Conservation (phyloP, 1,284 basidiomycete species). For the Fomitopsis betulina region DNA sequence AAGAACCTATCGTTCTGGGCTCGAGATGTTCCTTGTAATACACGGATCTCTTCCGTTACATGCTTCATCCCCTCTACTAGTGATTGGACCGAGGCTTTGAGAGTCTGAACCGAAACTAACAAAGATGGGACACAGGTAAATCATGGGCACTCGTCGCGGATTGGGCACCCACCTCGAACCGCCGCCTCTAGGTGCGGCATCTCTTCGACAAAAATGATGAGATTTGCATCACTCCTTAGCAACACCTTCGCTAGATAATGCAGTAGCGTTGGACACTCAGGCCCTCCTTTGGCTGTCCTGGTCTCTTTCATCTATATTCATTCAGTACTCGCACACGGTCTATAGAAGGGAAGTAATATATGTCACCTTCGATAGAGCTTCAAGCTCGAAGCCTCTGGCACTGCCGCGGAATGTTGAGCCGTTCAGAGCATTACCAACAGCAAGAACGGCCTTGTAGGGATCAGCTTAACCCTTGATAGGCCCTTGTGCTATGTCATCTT, state of each 20-base stretch:
- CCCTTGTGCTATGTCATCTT: constrained; percentile 8
- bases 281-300: constrained; percentile 62
- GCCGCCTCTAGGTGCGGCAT: constrained; percentile 80
- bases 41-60: constrained; percentile 52
- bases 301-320: constrained; percentile 73
- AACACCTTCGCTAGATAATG: constrained; percentile 82
- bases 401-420: constrained; percentile 78
- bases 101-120: constrained; percentile 66
- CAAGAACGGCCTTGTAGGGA: constrained; percentile 54
- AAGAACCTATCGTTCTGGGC: constrained; percentile 57
- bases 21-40: constrained; percentile 31
- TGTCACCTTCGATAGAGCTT: constrained; percentile 73
- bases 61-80: constrained; percentile 56
- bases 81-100: constrained; percentile 54
- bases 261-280: constrained; percentile 79
- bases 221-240: constrained; percentile 60
- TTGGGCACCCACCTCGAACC: constrained; percentile 54
- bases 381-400: constrained; percentile 81
- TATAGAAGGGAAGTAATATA: neutral
- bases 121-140: neutral
- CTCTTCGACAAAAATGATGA: constrained; percentile 78
- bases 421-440: constrained; percentile 82
- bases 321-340: neutral
- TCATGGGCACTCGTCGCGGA: neutral
- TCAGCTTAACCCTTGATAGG: neutral